Percentiles rank a stretch among this genome's conserved stretches.
Evolutionary conservation across 2,329 filamentous ascomycete genomes (phyloP).

Genomic region (Pseudopithomyces chartarum): DNA sequence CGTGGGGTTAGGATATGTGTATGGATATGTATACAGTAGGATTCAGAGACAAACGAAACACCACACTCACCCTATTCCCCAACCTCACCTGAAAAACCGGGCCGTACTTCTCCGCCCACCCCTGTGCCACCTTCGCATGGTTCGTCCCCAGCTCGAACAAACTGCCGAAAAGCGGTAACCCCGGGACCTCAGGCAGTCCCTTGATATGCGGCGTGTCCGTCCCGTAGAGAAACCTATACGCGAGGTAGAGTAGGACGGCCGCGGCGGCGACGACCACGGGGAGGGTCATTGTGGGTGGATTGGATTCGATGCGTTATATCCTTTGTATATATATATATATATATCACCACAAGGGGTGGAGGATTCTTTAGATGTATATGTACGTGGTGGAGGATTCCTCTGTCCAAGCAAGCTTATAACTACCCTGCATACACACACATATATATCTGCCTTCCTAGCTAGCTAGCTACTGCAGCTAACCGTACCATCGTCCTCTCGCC

Average conservation of each 20-base stretch:
- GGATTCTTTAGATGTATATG: too few relatives aligned
- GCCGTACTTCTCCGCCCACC: conserved; percentile 55
- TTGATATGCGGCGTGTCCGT: conserved; percentile 57
- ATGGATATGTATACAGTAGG: neutral
- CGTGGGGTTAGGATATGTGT: conserved; percentile 8
- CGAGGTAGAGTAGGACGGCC: conserved; percentile 47
- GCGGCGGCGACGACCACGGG: conserved; percentile 50
- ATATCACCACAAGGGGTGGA: too few relatives aligned
- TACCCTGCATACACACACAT: too few relatives aligned
- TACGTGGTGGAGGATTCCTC: too few relatives aligned
- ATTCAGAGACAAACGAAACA: neutral
- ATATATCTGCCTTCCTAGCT: too few relatives aligned
- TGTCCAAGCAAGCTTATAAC: too few relatives aligned
- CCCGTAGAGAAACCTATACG: conserved; percentile 49
- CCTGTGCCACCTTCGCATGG: conserved; percentile 53
- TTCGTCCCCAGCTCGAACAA: conserved; percentile 52
- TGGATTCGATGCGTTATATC: too few relatives aligned
- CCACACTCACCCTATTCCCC: conserved; percentile 64
- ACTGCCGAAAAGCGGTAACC: conserved; percentile 54
- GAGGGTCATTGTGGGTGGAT: conserved; percentile 38
- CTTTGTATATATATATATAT: too few relatives aligned
- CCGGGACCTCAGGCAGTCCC: conserved; percentile 53
- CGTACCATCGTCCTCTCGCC: too few relatives aligned
- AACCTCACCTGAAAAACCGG: conserved; percentile 59
- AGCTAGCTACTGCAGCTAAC: too few relatives aligned